These are phyloP conservation scores for Solanum clarkiae DNA, from an alignment of 257 asterid species.

Conservation along the genomic window DNA sequence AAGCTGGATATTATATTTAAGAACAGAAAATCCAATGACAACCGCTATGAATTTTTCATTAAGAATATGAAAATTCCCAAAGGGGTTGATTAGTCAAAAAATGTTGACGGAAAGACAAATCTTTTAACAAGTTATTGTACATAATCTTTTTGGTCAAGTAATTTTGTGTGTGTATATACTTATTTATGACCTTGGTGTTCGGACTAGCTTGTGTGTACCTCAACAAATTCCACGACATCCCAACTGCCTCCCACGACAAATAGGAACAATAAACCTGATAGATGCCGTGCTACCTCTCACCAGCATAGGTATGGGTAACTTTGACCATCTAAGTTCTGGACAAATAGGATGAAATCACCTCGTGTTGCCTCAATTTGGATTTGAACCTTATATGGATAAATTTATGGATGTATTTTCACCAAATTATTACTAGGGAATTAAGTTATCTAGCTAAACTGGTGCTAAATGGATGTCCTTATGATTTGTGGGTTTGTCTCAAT, in stretches of 20 bases:
- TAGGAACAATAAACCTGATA: too few relatives aligned
- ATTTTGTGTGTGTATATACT: neutral
- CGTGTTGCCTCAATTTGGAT: too few relatives aligned
- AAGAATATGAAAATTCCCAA: neutral
- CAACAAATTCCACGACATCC: neutral
- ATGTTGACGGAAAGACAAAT: neutral
- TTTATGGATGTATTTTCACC: too few relatives aligned
- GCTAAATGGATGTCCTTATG: too few relatives aligned
- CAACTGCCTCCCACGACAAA: neutral
- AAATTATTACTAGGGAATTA: too few relatives aligned
- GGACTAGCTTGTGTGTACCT: neutral
- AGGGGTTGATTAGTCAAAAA: neutral
- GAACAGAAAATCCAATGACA: neutral
- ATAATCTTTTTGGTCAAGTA: neutral
- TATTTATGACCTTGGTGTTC: neutral
- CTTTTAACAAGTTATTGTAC: neutral
- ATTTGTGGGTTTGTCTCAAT: too few relatives aligned
- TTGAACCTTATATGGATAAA: too few relatives aligned
- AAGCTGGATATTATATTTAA: neutral
- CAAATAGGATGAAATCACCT: too few relatives aligned
- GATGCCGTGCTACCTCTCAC: neutral
- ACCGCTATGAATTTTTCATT: neutral
- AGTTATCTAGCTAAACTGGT: too few relatives aligned
- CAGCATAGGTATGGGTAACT: neutral
- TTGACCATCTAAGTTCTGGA: neutral